Conservation (phyloP, 2,329 filamentous ascomycete species). For the Neonectria neomacrospora region DNA sequence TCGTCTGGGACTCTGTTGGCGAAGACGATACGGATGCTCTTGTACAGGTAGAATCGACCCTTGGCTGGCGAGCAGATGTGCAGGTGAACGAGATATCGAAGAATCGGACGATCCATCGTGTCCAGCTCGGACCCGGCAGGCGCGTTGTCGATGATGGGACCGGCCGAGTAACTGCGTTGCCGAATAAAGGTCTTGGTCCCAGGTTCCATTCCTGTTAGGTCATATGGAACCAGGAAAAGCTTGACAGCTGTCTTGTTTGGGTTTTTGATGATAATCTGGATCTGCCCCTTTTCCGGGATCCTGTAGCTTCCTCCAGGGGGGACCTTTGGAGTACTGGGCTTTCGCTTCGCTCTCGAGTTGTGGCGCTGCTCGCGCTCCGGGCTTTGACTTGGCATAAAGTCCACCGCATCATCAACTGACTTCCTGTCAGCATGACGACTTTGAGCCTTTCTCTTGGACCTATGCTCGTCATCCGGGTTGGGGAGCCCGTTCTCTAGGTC, state of each 20-base stretch:
- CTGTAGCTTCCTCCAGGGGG: conserved; percentile 91
- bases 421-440: conserved; percentile 55
- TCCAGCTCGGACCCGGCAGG: conserved; percentile 47
- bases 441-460: conserved; percentile 61
- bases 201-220: conserved; percentile 89
- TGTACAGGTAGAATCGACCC: conserved; percentile 90
- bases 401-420: conserved; percentile 41
- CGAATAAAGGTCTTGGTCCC: conserved; percentile 96
- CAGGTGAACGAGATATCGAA: conserved; percentile 91
- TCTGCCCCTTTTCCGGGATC: conserved; percentile 91
- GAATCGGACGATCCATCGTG: conserved; percentile 69
- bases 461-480: conserved; percentile 59
- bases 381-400: conserved; percentile 34
- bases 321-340: conserved; percentile 62
- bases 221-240: conserved; percentile 92
- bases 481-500: conserved; percentile 86
- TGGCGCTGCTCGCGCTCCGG: conserved; percentile 40
- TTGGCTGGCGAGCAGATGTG: conserved; percentile 90
- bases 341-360: conserved; percentile 61
- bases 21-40: conserved; percentile 92
- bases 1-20: conserved; percentile 96
- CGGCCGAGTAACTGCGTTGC: conserved; percentile 91
- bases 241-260: conserved; percentile 99
- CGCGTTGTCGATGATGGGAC: conserved; percentile 79
- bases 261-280: conserved; percentile 98